Evolutionary conservation across 768 basidiomycete species (phyloP).

Genomic region (Mycena pura): DNA sequence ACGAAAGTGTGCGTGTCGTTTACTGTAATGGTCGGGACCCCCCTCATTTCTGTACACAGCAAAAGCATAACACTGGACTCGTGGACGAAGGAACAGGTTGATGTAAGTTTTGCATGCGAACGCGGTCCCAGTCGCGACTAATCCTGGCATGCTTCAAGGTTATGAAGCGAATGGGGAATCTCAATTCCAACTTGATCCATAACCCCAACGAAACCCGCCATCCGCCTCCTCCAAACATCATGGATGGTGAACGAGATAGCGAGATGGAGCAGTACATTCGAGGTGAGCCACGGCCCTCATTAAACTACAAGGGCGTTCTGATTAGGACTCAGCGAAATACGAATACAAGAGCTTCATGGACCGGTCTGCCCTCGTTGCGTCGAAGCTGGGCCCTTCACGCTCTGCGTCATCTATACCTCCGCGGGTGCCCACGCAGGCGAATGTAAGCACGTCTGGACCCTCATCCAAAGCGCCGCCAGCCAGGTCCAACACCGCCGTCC

Average conservation of each 20-base stretch:
- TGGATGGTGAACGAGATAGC: constrained; percentile 82
- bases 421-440: constrained; percentile 28
- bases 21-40: neutral
- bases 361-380: constrained; percentile 51
- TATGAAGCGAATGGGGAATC: constrained; percentile 85
- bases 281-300: constrained; percentile 48
- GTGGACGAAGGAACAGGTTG: constrained; percentile 89
- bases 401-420: constrained; percentile 40
- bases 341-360: constrained; percentile 75
- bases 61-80: constrained; percentile 90
- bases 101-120: constrained; percentile 54
- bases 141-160: constrained; percentile 46
- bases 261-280: constrained; percentile 93
- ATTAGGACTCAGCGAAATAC: constrained; percentile 66
- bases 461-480: constrained; percentile 29
- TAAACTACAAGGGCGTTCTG: neutral
- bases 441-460: constrained; percentile 15
- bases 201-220: constrained; percentile 85
- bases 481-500: constrained; percentile 25
- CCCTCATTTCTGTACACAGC: constrained; percentile 45
- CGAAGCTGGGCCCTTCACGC: constrained; percentile 54
- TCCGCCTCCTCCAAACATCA: constrained; percentile 82
- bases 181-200: constrained; percentile 77
- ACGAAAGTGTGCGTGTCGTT: constrained; percentile 80
- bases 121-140: constrained; percentile 14